phyloP scores from a whole-genome alignment of 148 eudicot genomes.

The Oxyria digyna region DNA sequence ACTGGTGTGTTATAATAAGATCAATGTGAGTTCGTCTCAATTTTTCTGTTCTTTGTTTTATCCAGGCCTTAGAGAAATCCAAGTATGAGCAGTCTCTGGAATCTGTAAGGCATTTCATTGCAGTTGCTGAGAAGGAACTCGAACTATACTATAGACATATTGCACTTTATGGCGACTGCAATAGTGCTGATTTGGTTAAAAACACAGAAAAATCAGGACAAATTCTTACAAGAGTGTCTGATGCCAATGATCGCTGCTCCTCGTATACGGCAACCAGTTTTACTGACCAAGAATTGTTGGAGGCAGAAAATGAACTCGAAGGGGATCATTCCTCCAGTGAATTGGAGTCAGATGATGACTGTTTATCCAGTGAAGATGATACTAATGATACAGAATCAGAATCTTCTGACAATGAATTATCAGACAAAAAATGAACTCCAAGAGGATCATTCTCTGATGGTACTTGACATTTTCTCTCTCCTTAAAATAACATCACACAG shows the following conservation, averaged over 20 bases:
- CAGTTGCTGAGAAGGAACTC: slow-evolving; percentile 71
- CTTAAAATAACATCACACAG: too few relatives aligned
- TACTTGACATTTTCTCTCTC: not conserved
- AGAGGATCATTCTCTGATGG: not conserved
- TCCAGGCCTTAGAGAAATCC: slow-evolving; percentile 76
- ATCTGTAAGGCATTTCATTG: slow-evolving; percentile 68
- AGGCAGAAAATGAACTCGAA: not conserved
- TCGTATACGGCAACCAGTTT: not conserved
- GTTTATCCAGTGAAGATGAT: not conserved
- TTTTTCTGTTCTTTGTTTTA: not conserved
- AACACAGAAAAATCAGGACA: not conserved
- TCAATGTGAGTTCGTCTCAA: not conserved
- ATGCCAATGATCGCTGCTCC: not conserved
- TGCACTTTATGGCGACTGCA: slow-evolving; percentile 57
- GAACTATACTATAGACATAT: slow-evolving; percentile 84
- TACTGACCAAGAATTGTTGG: not conserved
- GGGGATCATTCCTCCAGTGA: not conserved
- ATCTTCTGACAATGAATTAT: not conserved
- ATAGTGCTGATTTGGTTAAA: slow-evolving; percentile 7
- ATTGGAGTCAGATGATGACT: not conserved
- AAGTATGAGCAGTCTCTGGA: slow-evolving; percentile 94
- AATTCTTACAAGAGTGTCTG: not conserved
- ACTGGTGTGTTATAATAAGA: not conserved
- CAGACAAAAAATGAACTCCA: not conserved
- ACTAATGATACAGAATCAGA: not conserved